phyloP scores from a whole-genome alignment of 2,329 filamentous ascomycete species.

The Pseudogymnoascus sp. region DNA sequence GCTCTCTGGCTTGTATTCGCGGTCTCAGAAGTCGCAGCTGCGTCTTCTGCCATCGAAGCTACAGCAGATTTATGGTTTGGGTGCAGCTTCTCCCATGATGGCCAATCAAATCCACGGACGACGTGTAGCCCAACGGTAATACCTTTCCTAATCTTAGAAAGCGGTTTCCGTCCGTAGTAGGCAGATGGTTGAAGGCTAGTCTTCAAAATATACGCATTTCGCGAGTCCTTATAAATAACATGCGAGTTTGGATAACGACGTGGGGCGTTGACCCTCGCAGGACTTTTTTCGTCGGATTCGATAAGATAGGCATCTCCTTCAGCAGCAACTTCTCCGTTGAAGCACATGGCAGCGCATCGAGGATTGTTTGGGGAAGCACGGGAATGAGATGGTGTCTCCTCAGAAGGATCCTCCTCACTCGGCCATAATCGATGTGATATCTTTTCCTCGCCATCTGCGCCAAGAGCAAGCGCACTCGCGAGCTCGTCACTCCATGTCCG shows the following conservation, averaged over 20 bases:
- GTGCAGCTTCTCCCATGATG: constrained; percentile 68
- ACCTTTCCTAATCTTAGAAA: constrained; percentile 74
- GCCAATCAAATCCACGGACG: constrained; percentile 79
- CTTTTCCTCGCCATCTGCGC: constrained; percentile 84
- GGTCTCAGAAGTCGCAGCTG: constrained; percentile 17
- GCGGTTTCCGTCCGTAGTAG: constrained; percentile 73
- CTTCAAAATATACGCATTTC: constrained; percentile 76
- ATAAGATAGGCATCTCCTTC: constrained; percentile 39
- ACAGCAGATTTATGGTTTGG: constrained; percentile 25
- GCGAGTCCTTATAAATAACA: constrained; percentile 76
- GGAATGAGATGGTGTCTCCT: constrained; percentile 23
- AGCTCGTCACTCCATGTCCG: constrained; percentile 91
- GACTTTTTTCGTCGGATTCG: constrained; percentile 13
- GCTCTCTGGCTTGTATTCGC: constrained; percentile 15
- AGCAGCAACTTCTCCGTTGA: constrained; percentile 50
- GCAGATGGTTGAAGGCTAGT: constrained; percentile 77
- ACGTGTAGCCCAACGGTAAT: constrained; percentile 76
- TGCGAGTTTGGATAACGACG: constrained; percentile 67
- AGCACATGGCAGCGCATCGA: constrained; percentile 54
- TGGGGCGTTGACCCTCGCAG: constrained; percentile 11
- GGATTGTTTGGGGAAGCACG: constrained; percentile 38
- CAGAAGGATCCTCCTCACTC: constrained; percentile 38
- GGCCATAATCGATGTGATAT: constrained; percentile 76
- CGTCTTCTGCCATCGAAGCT: constrained; percentile 27
- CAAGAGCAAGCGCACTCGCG: constrained; percentile 82